Evolutionary conservation across 306 rosid genomes (phyloP), one percentile per base, ranked within the genome.

Genomic region (Betula pendula): DNA sequence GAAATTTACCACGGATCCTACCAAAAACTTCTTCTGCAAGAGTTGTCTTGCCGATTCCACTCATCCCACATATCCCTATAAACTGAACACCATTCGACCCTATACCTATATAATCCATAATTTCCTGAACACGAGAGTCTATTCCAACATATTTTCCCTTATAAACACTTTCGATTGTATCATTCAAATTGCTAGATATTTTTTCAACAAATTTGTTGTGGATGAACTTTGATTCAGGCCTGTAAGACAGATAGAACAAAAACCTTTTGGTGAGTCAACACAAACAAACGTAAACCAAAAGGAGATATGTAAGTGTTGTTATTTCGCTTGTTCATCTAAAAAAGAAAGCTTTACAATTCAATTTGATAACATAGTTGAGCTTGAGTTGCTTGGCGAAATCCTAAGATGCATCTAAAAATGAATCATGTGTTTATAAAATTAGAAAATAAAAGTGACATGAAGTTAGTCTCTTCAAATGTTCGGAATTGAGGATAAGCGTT

Each of bases 171-270:
- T n/a, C 16, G 1, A 16, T 6, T 31, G 68, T 31, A 14, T 11
- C 42, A 31, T 31, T 15, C 20, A 62, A 62, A 0, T 62, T 10
- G 16, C 20, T 4, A 15, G 8, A 22, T 56, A 50, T 48, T 16
- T 52, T 17, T 12, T 27, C 48, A 5, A 79, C 69, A n/a, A 73
- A 66, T n/a, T n/a, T n/a, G 47, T 29, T 55, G 11, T 29, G 5
- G 22, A 79, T 65, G 14, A 72, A 66, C 29, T n/a, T 31, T 10
- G 60, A 24, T 4, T 42, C 56, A 0, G 24, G 19, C 74, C 82
- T 79, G 74, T 3, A 33, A 33, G 5, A 27, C 22, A 17, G 7
- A 73, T 38, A 7, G 43, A 56, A 5, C 25, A 3, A 40, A 1
- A 8, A 9, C 1, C 0, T 5, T 11, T 4, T 6, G 33, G 4